phyloP scores from a whole-genome alignment of 164 flowering plant species.

The Macadamia tetraphylla region DNA sequence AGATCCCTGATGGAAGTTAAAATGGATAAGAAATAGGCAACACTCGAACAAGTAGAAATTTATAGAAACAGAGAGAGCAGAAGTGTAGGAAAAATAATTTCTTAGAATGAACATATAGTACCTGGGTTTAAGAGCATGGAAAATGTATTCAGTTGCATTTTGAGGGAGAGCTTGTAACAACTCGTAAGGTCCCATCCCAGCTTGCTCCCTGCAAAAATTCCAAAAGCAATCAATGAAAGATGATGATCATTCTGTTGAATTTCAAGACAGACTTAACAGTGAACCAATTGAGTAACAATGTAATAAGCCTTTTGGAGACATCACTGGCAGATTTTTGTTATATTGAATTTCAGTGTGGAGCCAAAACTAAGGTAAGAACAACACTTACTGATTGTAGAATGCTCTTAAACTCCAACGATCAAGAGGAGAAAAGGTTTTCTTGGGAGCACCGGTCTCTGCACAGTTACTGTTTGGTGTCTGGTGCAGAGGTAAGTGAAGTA shows the following conservation, averaged over 20 bases:
- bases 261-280: background rate
- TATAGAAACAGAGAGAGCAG: too few species aligned
- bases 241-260: background rate
- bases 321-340: background rate
- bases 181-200: slow-evolving; percentile 43
- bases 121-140: slow-evolving; percentile 74
- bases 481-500: slow-evolving; percentile 66
- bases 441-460: slow-evolving; percentile 7
- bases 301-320: too few species aligned
- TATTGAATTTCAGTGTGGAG: background rate
- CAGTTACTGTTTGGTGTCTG: slow-evolving; percentile 12
- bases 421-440: slow-evolving; percentile 2
- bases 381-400: slow-evolving; percentile 10
- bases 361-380: slow-evolving; percentile 1
- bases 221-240: background rate
- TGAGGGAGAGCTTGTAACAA: slow-evolving; percentile 39
- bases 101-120: slow-evolving; percentile 5
- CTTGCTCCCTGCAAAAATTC: slow-evolving; percentile 30
- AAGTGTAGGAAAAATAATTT: background rate
- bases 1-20: background rate
- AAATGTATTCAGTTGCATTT: slow-evolving; percentile 68
- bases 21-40: background rate
- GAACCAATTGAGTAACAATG: too few species aligned
- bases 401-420: slow-evolving; percentile 3
- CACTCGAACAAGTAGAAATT: background rate